Evolutionary conservation across 2,329 filamentous ascomycete genomes (phyloP), one percentile per base, ranked within the genome.

Genomic region (Colletotrichum simmondsii): DNA sequence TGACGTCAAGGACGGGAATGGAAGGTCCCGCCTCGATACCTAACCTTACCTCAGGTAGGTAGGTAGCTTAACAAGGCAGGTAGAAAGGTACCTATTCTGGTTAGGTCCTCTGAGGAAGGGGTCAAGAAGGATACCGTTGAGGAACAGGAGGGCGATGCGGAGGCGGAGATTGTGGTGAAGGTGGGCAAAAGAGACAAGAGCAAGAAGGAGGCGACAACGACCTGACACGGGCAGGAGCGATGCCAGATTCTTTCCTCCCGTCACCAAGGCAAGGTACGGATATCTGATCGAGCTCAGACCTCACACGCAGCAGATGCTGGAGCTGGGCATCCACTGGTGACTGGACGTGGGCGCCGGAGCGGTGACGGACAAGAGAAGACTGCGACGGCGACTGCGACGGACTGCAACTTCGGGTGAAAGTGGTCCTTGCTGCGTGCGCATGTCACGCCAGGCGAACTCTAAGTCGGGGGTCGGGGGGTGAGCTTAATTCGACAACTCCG

Each of bases 401-500:
- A 69, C 66, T 69, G 66, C 66, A 59, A 72, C 69, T 72, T 64
- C 59, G 70, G 70, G 59, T 64, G 65, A 69, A 69, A 69, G 70
- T 72, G 65, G 70, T 69, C 54, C 70, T 69, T 49, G 22, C n/a
- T 32, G 65, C 56, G 53, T 42, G 65, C 42, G 59, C 58, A 59
- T 65, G 37, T 56, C 60, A 69, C 49, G 60, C 66, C 66, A 70
- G 54, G 32, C 54, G 24, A 61, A 70, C 60, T 62, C 53, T 56
- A 70, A 61, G 37, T 61, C 54, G 49, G 30, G 66, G 37, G 66
- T 37, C 54, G 66, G 65, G 65, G 70, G 53, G 70, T 65, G 70
- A 72, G 66, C 70, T 72, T 72, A 72, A 42, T 72, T 72, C 60
- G 66, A 70, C 70, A 70, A 70, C 70, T 70, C 53, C 16, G 19